Conservation (phyloP, 306 rosid species). For the Fragaria iinumae region DNA sequence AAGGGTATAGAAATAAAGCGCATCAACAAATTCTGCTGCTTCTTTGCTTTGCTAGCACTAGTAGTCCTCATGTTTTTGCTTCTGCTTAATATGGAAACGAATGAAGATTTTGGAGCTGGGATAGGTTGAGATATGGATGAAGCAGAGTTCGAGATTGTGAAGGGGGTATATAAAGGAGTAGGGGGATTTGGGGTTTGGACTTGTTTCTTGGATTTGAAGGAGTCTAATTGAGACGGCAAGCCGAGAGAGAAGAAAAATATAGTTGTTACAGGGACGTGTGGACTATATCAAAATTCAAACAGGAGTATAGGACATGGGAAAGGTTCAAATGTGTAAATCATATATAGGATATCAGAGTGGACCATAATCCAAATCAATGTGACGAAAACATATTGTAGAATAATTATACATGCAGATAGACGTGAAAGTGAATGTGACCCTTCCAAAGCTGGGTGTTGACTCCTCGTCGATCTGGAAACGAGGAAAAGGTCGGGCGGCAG, state of each 20-base stretch:
- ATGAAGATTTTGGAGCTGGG: neutral
- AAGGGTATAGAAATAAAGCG: conserved; percentile 32
- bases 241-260: neutral
- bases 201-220: conserved; percentile 11
- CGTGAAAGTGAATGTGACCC: neutral
- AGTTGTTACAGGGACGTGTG: conserved; percentile 14
- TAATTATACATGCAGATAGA: neutral
- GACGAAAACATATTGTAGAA: neutral
- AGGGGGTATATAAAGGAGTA: neutral
- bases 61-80: neutral
- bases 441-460: neutral
- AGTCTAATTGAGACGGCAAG: conserved; percentile 15
- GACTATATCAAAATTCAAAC: neutral
- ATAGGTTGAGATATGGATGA: neutral
- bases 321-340: neutral
- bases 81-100: neutral
- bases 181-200: conserved; percentile 4
- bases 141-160: neutral
- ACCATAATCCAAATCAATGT: neutral
- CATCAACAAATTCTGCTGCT: conserved; percentile 15
- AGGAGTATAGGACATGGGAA: neutral
- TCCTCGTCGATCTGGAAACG: neutral
- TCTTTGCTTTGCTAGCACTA: conserved; percentile 12
- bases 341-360: neutral
- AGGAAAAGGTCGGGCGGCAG: neutral